Evolutionary conservation across 2,329 filamentous ascomycete species (phyloP), one percentile per base, ranked within the genome.

Genomic region (Talaromyces sp.): DNA sequence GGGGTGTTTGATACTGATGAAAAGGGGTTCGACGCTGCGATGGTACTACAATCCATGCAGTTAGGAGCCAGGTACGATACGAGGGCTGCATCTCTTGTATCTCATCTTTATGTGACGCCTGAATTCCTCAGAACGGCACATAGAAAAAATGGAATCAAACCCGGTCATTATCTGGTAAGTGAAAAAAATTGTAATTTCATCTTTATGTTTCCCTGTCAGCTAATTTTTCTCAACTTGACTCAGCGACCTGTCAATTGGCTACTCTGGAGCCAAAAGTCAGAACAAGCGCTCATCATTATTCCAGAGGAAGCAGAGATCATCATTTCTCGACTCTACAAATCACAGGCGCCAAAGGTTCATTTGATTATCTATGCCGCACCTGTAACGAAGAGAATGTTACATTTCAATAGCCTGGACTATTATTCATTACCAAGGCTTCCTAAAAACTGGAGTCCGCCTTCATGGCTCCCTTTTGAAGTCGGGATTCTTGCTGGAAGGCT

Each of bases 241-340:
- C 61, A 75, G 66, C 78, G 81, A 1, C 72, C 82, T 0, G 83
- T 88, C 0, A 82, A 86, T 30, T 90, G 86, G 86, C 68, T 90
- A 2, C 70, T 90, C 0, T 64, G 55, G 58, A 61, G 63, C 12
- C 28, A 47, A 18, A 23, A 27, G 2, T 61, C 57, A 16, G n/a
- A 57, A 12, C 33, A 76, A 0, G 87, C 81, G 0, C 64, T 90
- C 0, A 69, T 90, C 1, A 68, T 90, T 1, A 85, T 84, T 31
- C 84, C 86, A 0, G 87, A 90, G 65, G 88, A 90, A 68, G 85
- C 82, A 0, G 85, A 90, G 60, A 53, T 67, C 0, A 65, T 89
- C 0, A 77, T 90, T 52, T 61, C 57, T 12, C 5, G 56, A 3
- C 14, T 64, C 9, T 31, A 53, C 14, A 50, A 0, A 0, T 36